Base-by-base conservation (phyloP, 305 asterid genomes). In the Fraxinus latifolia region DNA sequence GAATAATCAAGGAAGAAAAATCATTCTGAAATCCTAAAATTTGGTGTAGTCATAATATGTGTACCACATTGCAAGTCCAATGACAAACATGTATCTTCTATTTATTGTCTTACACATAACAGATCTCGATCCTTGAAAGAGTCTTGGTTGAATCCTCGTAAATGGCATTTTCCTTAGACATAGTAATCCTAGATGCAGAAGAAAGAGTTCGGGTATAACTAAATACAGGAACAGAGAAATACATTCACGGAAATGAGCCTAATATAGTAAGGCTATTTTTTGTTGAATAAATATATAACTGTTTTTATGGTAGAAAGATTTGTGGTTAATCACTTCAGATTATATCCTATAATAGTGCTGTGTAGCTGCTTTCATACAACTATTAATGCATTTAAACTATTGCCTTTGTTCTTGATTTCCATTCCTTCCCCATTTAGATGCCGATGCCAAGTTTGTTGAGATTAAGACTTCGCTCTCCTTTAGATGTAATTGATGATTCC, bases 141-240 rank as follows among this genome's bases (percentile, higher is more conserved):
- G 70, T 60, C 70, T 60, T 5, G 31, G 31, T 60, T 21, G 70
- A 60, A 60, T 60, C 70, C 70, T 21, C 5, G 25, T 60, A 60
- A 60, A 60, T 60, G 31, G 70, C 29, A 60, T 60, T 60, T 60
- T 60, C 70, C 70, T 60, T 60, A 60, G 70, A 60, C 2, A 60
- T 60, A 7, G 31, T 60, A 60, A 21, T 74, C 77, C 58, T 73
- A 21, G 53, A 74, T 17, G 47, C 27, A 73, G 50, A 75, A 75
- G 79, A 47, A 47, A 44, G 25, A 27, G 70, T 15, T 27, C 1
- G 70, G 70, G 44, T 60, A 44, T 50, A 47, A 47, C 44, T 14
- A 76, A 27, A 76, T 14, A 50, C 19, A 39, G 70, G 80, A 76
- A 44, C 55, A 9, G 67, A 62, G 31, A 62, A 78, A 58, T 74